phyloP scores from a whole-genome alignment of 257 asterid species.

The Verbena officinalis region DNA sequence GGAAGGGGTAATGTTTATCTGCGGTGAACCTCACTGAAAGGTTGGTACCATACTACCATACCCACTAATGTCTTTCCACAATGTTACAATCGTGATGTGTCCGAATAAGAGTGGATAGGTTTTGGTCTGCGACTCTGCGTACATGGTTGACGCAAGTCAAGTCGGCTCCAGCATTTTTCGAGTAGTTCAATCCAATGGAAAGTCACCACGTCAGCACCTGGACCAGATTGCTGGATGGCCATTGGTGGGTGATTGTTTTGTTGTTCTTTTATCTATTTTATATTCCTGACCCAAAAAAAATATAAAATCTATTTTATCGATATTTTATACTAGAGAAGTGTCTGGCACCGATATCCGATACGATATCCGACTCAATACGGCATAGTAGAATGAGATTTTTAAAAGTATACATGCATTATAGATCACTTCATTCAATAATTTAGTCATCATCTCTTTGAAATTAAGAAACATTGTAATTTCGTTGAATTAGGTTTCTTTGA shows the following conservation, averaged over 20 bases:
- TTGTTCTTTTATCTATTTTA: neutral
- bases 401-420: no score
- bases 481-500: no score
- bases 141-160: conserved; percentile 19
- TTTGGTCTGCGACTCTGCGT: no score
- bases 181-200: conserved; percentile 24
- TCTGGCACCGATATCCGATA: no score
- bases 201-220: conserved; percentile 27
- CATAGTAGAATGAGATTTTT: no score
- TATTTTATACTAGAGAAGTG: no score
- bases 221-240: neutral
- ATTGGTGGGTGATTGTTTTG: neutral
- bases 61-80: conserved; percentile 6
- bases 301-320: no score
- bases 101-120: neutral
- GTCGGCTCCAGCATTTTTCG: neutral
- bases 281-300: no score
- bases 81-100: conserved; percentile 18
- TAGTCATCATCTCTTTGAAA: no score
- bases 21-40: conserved; percentile 10
- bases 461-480: no score
- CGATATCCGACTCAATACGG: no score
- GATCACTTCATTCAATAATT: no score
- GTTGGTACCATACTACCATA: neutral
- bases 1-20: conserved; percentile 9